These are phyloP conservation scores for Phytophthora chlamydospora DNA, from an alignment of 352 stramenopile genomes.

Conservation along the genomic window DNA sequence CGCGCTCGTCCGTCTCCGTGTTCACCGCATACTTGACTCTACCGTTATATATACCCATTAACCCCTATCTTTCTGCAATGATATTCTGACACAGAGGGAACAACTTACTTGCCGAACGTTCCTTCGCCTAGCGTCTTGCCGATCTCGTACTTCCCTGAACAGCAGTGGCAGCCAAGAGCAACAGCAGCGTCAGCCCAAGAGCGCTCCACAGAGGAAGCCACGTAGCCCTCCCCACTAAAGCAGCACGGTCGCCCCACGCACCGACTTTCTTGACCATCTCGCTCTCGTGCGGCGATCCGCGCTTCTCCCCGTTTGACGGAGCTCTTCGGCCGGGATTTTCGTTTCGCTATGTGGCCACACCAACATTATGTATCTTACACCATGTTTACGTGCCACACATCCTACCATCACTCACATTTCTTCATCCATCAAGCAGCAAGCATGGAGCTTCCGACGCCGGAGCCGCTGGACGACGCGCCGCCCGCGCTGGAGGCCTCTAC, in stretches of 20 bases:
- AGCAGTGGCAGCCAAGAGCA: not conserved
- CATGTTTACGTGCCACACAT: constrained; percentile 11
- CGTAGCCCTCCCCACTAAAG: not conserved
- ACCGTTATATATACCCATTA: not conserved
- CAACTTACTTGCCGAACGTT: constrained; percentile 95
- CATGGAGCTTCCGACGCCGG: constrained; percentile 9
- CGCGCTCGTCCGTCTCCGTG: constrained; percentile 94
- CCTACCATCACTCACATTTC: not conserved
- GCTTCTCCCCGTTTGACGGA: constrained; percentile 17
- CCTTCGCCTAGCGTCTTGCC: constrained; percentile 95
- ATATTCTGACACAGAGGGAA: not conserved
- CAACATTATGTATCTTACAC: not conserved
- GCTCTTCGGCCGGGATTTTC: constrained; percentile 35
- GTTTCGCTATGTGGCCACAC: constrained; percentile 17
- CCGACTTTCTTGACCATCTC: constrained; percentile 69
- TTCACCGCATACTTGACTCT: constrained; percentile 96
- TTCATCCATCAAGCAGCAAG: constrained; percentile 1
- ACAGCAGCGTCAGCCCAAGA: not conserved
- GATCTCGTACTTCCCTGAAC: constrained; percentile 97
- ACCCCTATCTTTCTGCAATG: not conserved
- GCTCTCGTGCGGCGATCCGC: not conserved
- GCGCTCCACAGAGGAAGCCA: not conserved
- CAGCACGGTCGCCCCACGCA: constrained; percentile 21
- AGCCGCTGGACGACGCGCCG: constrained; percentile 22
- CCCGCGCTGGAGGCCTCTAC: constrained; percentile 13